Percentiles rank a stretch among this genome's conserved stretches.
Conservation (phyloP, 495 filamentous ascomycete species). For the Penicillium goetzii region DNA sequence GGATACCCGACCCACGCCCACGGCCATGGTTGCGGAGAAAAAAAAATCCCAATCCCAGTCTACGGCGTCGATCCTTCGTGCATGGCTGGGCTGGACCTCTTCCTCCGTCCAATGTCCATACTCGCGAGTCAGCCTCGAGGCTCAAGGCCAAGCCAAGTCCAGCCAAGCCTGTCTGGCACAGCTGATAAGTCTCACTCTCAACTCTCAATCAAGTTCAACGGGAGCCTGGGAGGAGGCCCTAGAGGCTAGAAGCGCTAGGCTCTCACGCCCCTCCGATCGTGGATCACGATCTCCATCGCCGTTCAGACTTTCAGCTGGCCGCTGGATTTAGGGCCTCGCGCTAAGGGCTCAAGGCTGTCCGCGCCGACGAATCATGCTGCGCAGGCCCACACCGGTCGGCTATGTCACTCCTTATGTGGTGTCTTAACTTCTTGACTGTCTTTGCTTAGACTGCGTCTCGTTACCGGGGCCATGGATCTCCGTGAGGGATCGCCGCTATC, state of each 20-base stretch:
- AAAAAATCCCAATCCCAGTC: not conserved
- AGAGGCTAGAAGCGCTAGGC: not conserved
- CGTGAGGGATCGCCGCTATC: conserved; percentile 24
- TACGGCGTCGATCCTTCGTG: conserved; percentile 4
- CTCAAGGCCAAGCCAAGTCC: no score
- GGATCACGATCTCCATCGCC: conserved; percentile 12
- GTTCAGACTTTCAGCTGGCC: conserved; percentile 24
- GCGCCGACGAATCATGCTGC: conserved; percentile 21
- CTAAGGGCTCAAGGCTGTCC: conserved; percentile 15
- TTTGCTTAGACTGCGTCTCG: conserved; percentile 5
- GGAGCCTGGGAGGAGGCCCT: no score
- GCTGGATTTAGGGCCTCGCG: conserved; percentile 25
- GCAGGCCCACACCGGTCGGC: conserved; percentile 18
- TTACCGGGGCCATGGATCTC: conserved; percentile 18
- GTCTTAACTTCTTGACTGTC: not conserved
- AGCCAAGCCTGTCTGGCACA: not conserved
- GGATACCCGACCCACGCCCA: conserved; percentile 19
- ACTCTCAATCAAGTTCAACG: no score
- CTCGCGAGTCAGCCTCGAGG: no score
- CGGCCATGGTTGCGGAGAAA: conserved; percentile 20
- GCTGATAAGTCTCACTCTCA: not conserved
- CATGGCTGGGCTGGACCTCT: not conserved
- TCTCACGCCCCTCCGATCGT: conserved; percentile 7
- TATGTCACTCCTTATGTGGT: conserved; percentile 3
- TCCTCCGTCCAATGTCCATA: no score